Conservation (phyloP, 1,284 basidiomycete genomes). For the Rhodotorula sp. region DNA sequence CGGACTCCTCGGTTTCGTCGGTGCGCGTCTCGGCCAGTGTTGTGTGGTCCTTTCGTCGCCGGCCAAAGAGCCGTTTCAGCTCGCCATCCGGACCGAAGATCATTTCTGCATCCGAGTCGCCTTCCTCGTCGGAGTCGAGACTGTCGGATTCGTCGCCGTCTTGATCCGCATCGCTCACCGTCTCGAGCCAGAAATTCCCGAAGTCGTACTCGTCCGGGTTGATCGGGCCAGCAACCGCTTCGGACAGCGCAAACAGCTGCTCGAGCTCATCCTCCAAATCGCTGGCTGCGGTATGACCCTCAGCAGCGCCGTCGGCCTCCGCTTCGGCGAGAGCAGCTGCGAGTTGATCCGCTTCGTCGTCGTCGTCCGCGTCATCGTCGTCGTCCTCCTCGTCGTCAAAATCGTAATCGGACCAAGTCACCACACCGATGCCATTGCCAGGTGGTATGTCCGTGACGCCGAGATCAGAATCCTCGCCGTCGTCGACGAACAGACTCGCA, state of each 20-base stretch:
- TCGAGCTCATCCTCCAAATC: constrained; percentile 37
- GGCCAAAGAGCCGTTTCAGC: constrained; percentile 22
- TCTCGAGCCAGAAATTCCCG: constrained; percentile 37
- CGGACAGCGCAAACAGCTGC: constrained; percentile 34
- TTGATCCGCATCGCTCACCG: constrained; percentile 15
- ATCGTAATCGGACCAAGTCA: constrained; percentile 39
- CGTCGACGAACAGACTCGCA: neutral
- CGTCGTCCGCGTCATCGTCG: constrained; percentile 21
- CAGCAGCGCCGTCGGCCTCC: neutral
- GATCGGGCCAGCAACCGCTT: constrained; percentile 36
- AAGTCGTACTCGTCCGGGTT: constrained; percentile 24
- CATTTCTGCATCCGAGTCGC: constrained; percentile 35
- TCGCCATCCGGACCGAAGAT: constrained; percentile 29
- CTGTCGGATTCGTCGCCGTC: constrained; percentile 15
- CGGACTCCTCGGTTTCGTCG: constrained; percentile 29
- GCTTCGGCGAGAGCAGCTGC: constrained; percentile 13
- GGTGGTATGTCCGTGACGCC: constrained; percentile 35
- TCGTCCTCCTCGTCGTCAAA: constrained; percentile 30
- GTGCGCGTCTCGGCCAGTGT: constrained; percentile 31
- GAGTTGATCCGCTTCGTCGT: constrained; percentile 19
- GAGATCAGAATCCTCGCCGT: constrained; percentile 29
- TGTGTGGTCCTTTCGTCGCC: constrained; percentile 4
- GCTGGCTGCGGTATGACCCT: constrained; percentile 6
- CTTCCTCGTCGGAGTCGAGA: neutral
- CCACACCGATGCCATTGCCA: constrained; percentile 33